phyloP scores from a whole-genome alignment of 179 eudicot genomes.

The Silene coronaria region DNA sequence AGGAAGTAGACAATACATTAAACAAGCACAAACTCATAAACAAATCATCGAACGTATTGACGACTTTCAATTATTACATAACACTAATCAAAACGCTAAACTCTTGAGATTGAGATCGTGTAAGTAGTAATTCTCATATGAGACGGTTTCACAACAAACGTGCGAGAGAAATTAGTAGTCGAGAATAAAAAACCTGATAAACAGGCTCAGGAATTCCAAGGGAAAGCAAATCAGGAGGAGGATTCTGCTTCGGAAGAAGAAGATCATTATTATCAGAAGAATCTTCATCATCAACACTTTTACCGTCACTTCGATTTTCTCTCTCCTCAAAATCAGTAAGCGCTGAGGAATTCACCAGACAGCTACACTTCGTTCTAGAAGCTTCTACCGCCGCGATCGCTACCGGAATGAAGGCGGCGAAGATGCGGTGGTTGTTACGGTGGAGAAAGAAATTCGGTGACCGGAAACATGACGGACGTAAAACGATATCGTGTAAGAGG shows the following conservation, averaged over 20 bases:
- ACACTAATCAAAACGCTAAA: not conserved
- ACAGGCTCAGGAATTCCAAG: slow-evolving; percentile 91
- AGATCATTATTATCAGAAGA: not conserved
- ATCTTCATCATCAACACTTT: not conserved
- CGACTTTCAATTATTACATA: not conserved
- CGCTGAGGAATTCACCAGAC: slow-evolving; percentile 18
- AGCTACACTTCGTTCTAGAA: slow-evolving; percentile 14
- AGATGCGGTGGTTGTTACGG: slow-evolving; percentile 4
- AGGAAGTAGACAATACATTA: too few species aligned
- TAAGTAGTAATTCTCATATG: not conserved
- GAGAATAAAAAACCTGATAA: slow-evolving; percentile 50
- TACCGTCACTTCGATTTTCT: slow-evolving; percentile 5
- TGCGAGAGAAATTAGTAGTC: too few species aligned
- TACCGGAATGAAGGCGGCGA: slow-evolving; percentile 11
- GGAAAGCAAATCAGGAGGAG: slow-evolving; percentile 38
- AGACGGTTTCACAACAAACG: not conserved
- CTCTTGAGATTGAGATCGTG: too few species aligned
- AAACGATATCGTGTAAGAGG: slow-evolving; percentile 20
- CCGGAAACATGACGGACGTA: slow-evolving; percentile 20
- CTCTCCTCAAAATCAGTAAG: slow-evolving; percentile 21
- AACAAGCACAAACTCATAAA: not conserved
- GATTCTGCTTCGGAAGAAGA: not conserved
- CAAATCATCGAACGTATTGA: not conserved
- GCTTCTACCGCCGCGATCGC: slow-evolving; percentile 5
- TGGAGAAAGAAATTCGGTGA: not conserved